A percentile compares a stretch with the other conserved stretches of the same genome.
Conservation (phyloP, 1,284 basidiomycete genomes). For the Wolfiporia cocos region DNA sequence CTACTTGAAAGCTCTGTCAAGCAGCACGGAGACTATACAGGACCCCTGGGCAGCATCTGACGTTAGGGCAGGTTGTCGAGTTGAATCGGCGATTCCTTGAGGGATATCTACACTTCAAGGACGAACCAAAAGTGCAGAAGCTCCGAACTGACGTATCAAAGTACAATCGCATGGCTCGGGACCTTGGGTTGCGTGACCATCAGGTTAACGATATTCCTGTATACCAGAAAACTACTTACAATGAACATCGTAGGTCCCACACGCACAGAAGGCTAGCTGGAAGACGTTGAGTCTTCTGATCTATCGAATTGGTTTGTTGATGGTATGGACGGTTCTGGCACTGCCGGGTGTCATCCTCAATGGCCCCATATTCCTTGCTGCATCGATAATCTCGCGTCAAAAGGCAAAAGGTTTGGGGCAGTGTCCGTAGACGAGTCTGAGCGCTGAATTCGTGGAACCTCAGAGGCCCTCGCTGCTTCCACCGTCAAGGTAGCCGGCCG, state of each 20-base stretch:
- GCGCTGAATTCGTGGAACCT: slow-evolving; percentile 1
- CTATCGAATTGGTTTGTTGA: slow-evolving; percentile 80
- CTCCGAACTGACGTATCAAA: slow-evolving; percentile 83
- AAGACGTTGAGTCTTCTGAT: slow-evolving; percentile 83
- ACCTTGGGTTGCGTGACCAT: slow-evolving; percentile 96
- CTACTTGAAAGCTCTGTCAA: slow-evolving; percentile 75
- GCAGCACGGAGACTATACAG: slow-evolving; percentile 93
- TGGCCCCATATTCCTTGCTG: slow-evolving; percentile 91
- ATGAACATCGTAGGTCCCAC: slow-evolving; percentile 74
- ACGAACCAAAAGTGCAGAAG: slow-evolving; percentile 86
- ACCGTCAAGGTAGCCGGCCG: slow-evolving; percentile 93
- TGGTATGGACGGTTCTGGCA: slow-evolving; percentile 83
- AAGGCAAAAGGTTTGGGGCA: slow-evolving; percentile 80
- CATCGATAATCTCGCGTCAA: slow-evolving; percentile 81
- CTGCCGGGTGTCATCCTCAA: slow-evolving; percentile 95
- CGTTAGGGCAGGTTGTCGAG: slow-evolving; percentile 95
- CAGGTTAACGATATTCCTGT: slow-evolving; percentile 50
- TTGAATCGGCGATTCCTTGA: slow-evolving; percentile 93
- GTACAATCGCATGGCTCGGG: slow-evolving; percentile 89
- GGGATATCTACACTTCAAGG: slow-evolving; percentile 91
- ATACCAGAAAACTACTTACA: too few relatives aligned
- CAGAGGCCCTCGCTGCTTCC: slow-evolving; percentile 95
- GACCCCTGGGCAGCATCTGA: slow-evolving; percentile 91
- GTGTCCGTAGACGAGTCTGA: too few relatives aligned
- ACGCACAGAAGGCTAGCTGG: slow-evolving; percentile 81